Evolutionary conservation across 2,329 filamentous ascomycete species (phyloP).

Genomic region (Penicillium corylophilum): DNA sequence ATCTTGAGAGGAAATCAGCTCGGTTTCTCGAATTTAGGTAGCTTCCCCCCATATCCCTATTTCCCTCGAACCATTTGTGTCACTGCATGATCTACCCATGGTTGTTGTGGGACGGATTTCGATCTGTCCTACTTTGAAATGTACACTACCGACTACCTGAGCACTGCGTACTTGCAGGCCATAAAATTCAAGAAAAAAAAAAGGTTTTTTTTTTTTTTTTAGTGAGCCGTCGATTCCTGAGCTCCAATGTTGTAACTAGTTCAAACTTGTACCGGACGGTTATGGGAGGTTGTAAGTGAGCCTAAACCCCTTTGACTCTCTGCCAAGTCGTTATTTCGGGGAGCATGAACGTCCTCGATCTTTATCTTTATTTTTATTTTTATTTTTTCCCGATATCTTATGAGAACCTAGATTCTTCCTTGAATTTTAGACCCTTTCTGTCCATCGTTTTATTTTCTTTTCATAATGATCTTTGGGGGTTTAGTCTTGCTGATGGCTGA

Average conservation of each 20-base stretch:
- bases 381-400: too few species aligned
- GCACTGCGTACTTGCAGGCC: conserved; percentile 1
- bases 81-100: conserved; percentile 5
- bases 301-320: too few species aligned
- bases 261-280: too few species aligned
- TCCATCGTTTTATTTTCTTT: too few species aligned
- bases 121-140: conserved; percentile 4
- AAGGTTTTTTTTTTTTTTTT: neutral
- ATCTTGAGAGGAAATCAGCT: neutral
- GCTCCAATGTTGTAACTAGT: neutral
- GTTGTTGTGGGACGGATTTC: neutral
- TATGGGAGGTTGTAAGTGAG: too few species aligned
- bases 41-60: conserved; percentile 1
- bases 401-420: too few species aligned
- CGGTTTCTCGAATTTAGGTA: neutral
- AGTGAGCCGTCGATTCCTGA: neutral
- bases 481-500: too few species aligned
- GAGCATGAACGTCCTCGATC: too few species aligned
- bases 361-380: too few species aligned
- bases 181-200: conserved; percentile 2
- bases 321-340: too few species aligned
- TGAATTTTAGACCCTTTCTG: too few species aligned
- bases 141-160: conserved; percentile 12
- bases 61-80: conserved; percentile 1
- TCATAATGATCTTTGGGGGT: too few species aligned